Evolutionary conservation across 2,329 filamentous ascomycete species (phyloP).

Genomic region (Colletotrichum sp.): DNA sequence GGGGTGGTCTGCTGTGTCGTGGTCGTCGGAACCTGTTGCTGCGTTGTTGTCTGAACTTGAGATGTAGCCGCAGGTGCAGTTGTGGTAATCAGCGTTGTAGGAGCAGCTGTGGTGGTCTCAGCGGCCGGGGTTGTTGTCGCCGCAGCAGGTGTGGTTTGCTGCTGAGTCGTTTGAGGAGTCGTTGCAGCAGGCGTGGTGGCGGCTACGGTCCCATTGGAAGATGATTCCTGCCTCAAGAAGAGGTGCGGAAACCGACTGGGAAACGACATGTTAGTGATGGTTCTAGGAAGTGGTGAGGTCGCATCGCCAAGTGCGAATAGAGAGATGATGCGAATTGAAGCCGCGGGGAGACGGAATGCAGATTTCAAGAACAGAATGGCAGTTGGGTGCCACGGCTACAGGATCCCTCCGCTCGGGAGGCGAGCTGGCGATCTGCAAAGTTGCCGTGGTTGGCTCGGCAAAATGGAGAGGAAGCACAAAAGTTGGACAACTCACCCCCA

Average conservation of each 20-base stretch:
- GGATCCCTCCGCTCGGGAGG: background rate
- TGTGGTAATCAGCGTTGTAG: constrained; percentile 18
- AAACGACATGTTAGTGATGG: constrained; percentile 31
- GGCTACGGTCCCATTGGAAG: constrained; percentile 16
- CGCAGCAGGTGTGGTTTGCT: background rate
- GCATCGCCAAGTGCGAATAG: background rate
- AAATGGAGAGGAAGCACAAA: background rate
- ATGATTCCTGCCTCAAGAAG: constrained; percentile 29
- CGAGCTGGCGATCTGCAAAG: constrained; percentile 11
- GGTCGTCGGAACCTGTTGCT: constrained; percentile 10
- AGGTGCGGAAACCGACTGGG: constrained; percentile 28
- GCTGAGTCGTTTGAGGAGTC: background rate
- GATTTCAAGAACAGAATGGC: background rate
- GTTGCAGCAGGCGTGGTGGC: constrained; percentile 13
- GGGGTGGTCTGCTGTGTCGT: background rate
- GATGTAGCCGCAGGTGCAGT: constrained; percentile 20
- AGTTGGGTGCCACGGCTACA: background rate
- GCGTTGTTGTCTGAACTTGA: background rate
- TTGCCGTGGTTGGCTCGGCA: background rate
- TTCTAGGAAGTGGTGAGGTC: background rate
- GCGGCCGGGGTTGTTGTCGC: background rate
- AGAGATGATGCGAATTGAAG: background rate
- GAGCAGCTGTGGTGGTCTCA: constrained; percentile 9
- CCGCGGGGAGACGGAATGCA: background rate
- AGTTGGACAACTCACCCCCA: constrained; percentile 11